phyloP scores from a whole-genome alignment of 352 stramenopile genomes.

The Globisporangium ultimum region DNA sequence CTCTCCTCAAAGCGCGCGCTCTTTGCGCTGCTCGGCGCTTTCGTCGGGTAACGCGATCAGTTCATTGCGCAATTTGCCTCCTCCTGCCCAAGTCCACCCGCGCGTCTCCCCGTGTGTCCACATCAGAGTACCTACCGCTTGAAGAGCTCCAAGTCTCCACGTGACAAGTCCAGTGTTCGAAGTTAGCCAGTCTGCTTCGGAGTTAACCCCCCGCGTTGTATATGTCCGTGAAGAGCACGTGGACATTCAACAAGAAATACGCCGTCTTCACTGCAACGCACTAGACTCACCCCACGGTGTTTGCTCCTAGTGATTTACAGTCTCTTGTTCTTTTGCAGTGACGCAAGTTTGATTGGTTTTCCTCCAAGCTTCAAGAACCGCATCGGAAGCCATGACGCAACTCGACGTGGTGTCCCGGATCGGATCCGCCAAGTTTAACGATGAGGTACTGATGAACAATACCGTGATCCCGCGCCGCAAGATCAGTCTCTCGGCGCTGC shows the following conservation, averaged over 20 bases:
- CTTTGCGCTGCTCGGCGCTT: conserved; percentile 6
- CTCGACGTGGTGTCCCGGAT: conserved; percentile 38
- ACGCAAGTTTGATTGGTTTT: not conserved
- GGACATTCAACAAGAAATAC: conserved; percentile 87
- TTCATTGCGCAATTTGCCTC: conserved; percentile 58
- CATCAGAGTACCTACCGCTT: not conserved
- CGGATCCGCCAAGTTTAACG: conserved; percentile 26
- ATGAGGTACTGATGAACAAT: conserved; percentile 19
- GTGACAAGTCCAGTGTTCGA: too few species aligned
- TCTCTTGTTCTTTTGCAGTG: too few species aligned
- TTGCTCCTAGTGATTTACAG: too few species aligned
- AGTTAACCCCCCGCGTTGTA: conserved; percentile 14
- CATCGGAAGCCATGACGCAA: conserved; percentile 39
- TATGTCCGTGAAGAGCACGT: conserved; percentile 82
- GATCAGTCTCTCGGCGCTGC: conserved; percentile 27
- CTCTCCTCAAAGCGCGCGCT: conserved; percentile 6
- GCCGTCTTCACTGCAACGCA: conserved; percentile 62
- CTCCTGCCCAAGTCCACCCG: conserved; percentile 20
- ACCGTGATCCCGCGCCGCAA: conserved; percentile 27
- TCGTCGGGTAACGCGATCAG: conserved; percentile 66
- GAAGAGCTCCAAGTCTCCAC: too few species aligned
- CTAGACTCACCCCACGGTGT: conserved; percentile 24
- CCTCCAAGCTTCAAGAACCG: conserved; percentile 3
- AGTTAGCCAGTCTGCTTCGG: conserved; percentile 4
- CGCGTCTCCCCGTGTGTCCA: conserved; percentile 15